Evolutionary conservation across 495 filamentous ascomycete species (phyloP).

Genomic region (Cercophora sp.): DNA sequence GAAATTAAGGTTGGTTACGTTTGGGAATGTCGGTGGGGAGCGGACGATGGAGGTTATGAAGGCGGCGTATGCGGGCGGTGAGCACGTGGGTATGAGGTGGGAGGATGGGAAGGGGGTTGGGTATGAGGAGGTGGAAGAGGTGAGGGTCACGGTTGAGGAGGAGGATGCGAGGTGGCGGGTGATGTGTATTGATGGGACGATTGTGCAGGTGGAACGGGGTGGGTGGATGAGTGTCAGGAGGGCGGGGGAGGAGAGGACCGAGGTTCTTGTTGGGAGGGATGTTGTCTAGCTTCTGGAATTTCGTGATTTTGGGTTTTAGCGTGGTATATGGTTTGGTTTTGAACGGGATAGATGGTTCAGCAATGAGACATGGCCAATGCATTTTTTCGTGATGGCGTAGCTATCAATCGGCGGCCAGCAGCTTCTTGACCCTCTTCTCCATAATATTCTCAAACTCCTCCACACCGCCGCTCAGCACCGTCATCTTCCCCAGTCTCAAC

Average conservation of each 20-base stretch:
- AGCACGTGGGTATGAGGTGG: constrained; percentile 53
- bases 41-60: constrained; percentile 72
- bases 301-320: no score
- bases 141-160: constrained; percentile 65
- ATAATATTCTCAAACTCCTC: constrained; percentile 60
- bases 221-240: constrained; percentile 65
- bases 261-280: constrained; percentile 33
- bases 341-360: background rate
- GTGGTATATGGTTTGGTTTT: background rate
- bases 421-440: constrained; percentile 53
- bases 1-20: constrained; percentile 65
- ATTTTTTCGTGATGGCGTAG: no score
- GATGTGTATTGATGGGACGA: constrained; percentile 85
- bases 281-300: no score
- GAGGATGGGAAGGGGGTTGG: constrained; percentile 43
- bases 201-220: constrained; percentile 62
- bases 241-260: constrained; percentile 26
- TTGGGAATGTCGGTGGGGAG: constrained; percentile 58
- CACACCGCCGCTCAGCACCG: constrained; percentile 54
- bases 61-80: constrained; percentile 67
- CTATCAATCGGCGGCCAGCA: constrained; percentile 30
- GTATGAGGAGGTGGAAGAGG: constrained; percentile 61
- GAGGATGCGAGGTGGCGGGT: constrained; percentile 67
- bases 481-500: constrained; percentile 54
- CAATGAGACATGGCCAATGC: background rate